Base-by-base conservation (phyloP, 139 green algal genomes). In the Tetradesmus lagerheimii region DNA sequence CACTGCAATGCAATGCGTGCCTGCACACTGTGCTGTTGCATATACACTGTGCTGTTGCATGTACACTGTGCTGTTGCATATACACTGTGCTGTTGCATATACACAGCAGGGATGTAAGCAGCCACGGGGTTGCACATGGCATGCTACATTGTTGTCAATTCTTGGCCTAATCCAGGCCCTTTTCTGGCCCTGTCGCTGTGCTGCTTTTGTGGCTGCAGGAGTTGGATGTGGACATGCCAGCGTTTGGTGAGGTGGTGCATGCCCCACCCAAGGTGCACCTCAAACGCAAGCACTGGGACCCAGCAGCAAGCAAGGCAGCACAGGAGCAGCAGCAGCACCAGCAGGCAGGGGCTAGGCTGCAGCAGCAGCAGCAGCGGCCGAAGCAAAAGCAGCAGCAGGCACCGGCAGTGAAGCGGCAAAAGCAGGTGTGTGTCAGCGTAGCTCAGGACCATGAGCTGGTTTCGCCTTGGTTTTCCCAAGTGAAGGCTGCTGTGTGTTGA, bases 201-300 rank as follows among this genome's bases (percentile, higher is more conserved):
- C 38, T 83, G 62, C 67, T 78, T n/a, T 12, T 88, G 53, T 78
- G 45, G 16, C 9, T 88, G 34, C 80, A 91, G 88, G 80, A 88
- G n/a, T 4, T 74, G 0, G 34, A 37, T 27, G 34, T 80, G 6
- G 87, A 87, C 37, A 80, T 57, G 77, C 38, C 45, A 25, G 66
- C 29, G 35, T 91, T 91, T 84, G 88, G 88, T 62, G 88, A 91
- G 64, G 37, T 74, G 20, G 88, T 88, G 31, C 78, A 91, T 64
- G 80, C 71, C 25, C 88, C 88, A 1, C 88, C 66, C 16, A 66
- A 83, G 80, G 88, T 91, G 80, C 39, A 83, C 23, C 80, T 91
- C 64, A 91, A 91, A 43, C 41, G 88, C 64, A 91, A 88, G 64
- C 80, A 91, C 80, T 91, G 88, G 88, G 87, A 62, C 41, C 12